Evolutionary conservation across 176 grass and related monocot species (phyloP), one percentile per base, ranked within the genome.

Genomic region (Pontederia crassipes): DNA sequence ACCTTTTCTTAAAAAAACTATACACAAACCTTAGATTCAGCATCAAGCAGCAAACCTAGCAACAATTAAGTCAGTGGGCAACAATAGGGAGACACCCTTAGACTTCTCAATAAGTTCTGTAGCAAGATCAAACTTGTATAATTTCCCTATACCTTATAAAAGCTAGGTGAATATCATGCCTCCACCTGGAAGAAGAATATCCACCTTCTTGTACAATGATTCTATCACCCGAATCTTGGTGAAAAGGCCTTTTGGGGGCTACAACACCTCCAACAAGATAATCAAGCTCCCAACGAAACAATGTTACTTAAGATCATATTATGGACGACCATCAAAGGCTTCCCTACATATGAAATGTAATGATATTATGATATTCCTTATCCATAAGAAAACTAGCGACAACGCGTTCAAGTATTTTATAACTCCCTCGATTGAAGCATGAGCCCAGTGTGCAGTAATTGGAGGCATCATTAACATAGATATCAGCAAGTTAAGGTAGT

Each of bases 21-120:
- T 40, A 12, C 7, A n/a, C 57, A 45, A 29, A 60, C 57, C 57
- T 60, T 60, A 26, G 26, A 29, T 8, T 60, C 57, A 35, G 57
- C 57, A 60, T 60, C 57, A n/a, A 29, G 57, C 57, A 60, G 28
- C 57, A 60, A 60, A 60, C 57, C 35, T 60, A 60, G 57, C 57
- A 2, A 60, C 9, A 8, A 60, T 26, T 0, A 60, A 24, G 35
- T 60, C 57, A 16, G 57, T 40, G 1, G 57, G 57, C 57, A 60
- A 60, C 57, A 60, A 29, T 2, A 60, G 28, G 29, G 57, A 59
- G 4, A 59, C 57, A 24, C 57, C 57, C 8, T 60, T 32, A 32
- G 57, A 15, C 57, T 60, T 26, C 35, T n/a, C 57, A 15, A 32
- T 11, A 29, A 60, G 57, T 9, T 10, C 4, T 14, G 24, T 60